A percentile compares a stretch with the other conserved stretches of the same genome.
Conservation (phyloP, 345 rosid species). For the Litchi chinensis region DNA sequence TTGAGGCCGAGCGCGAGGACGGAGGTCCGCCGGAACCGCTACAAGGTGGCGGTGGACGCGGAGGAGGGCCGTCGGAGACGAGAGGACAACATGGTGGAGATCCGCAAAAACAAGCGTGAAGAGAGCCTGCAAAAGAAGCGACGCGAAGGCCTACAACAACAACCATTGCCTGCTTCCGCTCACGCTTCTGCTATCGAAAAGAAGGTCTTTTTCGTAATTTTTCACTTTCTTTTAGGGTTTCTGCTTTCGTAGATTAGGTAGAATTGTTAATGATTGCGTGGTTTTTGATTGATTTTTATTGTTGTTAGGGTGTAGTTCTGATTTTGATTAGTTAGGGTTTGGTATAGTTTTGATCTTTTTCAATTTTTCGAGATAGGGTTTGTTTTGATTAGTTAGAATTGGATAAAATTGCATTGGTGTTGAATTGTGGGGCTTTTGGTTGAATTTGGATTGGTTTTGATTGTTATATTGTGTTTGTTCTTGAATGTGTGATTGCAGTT, state of each 20-base stretch:
- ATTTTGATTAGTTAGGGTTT: background rate
- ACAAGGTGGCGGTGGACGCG: slow-evolving; percentile 85
- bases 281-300: background rate
- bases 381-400: no score
- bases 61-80: slow-evolving; percentile 87
- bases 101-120: slow-evolving; percentile 81
- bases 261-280: slow-evolving; percentile 5
- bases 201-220: slow-evolving; percentile 35
- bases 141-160: slow-evolving; percentile 76
- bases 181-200: slow-evolving; percentile 57
- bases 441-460: background rate
- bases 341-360: background rate
- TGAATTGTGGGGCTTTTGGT: background rate
- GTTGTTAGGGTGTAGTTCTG: no score
- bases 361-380: background rate
- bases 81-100: slow-evolving; percentile 94
- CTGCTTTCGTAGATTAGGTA: no score
- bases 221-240: background rate
- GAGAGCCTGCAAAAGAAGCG: slow-evolving; percentile 90
- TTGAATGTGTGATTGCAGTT: slow-evolving; percentile 38
- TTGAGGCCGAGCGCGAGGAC: slow-evolving; percentile 75
- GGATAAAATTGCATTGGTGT: background rate
- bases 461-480: background rate
- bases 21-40: slow-evolving; percentile 70
- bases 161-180: slow-evolving; percentile 40